Evolutionary conservation across 1,139 yeast genomes (phyloP).

Genomic region (Zygosaccharomyces sapae): DNA sequence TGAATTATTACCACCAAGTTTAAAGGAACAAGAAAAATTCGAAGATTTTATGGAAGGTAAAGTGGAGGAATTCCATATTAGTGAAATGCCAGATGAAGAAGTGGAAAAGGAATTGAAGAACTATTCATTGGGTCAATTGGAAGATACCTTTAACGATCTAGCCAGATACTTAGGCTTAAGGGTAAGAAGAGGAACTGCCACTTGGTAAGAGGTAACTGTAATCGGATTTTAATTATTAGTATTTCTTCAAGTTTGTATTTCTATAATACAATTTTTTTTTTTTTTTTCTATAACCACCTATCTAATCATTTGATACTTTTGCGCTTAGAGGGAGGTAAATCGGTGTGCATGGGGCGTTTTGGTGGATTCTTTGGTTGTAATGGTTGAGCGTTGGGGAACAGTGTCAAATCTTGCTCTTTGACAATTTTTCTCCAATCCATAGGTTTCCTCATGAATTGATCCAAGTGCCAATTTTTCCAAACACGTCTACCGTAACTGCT

Average conservation of each 20-base stretch:
- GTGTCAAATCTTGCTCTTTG: slow-evolving; percentile 64
- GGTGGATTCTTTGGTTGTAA: slow-evolving; percentile 23
- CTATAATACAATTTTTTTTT: slow-evolving; percentile 3
- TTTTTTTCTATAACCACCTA: not conserved
- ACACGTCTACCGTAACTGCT: slow-evolving; percentile 85
- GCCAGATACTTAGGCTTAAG: slow-evolving; percentile 66
- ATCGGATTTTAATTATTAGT: no score
- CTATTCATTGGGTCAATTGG: slow-evolving; percentile 44
- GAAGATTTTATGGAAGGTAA: slow-evolving; percentile 47
- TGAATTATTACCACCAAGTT: slow-evolving; percentile 56
- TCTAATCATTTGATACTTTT: not conserved
- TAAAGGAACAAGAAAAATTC: slow-evolving; percentile 46
- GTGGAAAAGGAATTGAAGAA: slow-evolving; percentile 35
- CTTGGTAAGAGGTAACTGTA: slow-evolving; percentile 48
- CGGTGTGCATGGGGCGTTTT: slow-evolving; percentile 8
- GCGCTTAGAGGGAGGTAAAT: slow-evolving; percentile 10
- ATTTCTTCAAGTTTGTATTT: slow-evolving; percentile 2
- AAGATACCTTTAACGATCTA: slow-evolving; percentile 55
- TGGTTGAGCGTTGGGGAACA: slow-evolving; percentile 38
- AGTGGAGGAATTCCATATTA: slow-evolving; percentile 35
- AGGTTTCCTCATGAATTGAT: slow-evolving; percentile 54
- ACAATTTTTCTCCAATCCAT: slow-evolving; percentile 77
- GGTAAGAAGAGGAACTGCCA: slow-evolving; percentile 48
- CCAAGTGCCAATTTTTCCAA: slow-evolving; percentile 80
- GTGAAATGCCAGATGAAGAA: slow-evolving; percentile 29